Base-by-base conservation (phyloP, 2,329 filamentous ascomycete genomes). In the Fusarium sp. region DNA sequence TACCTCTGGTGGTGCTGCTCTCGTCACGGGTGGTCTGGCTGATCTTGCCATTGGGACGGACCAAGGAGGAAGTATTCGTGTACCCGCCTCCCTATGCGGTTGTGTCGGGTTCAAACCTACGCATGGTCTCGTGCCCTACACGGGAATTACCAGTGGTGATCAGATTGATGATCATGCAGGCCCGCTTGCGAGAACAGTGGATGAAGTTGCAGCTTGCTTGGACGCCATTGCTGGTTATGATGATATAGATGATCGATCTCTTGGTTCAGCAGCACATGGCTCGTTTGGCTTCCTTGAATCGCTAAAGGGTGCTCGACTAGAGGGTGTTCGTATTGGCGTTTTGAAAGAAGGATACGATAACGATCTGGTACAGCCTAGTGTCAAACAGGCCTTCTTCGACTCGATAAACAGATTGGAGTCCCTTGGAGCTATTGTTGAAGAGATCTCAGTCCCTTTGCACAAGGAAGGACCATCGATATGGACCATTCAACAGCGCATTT, bases 61-160 rank as follows among this genome's bases (percentile, higher is more conserved):
- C 40, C 82, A 83, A 56, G 81, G 80, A 17, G 82, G 82, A 0
- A 82, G 79, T 21, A 81, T 84, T 19, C 76, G 83, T 1, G 78
- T 84, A 1, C 82, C 83, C 2, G 76, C 82, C 4, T 76, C 78
- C 0, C 69, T 79, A 2, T 79, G 76, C 28, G 79, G 80, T 9
- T 78, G 76, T 21, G 79, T 81, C 5, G 83, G 83, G 1, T 73
- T 86, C 23, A 87, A 86, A 63, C 83, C 85, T 0, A 86, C 83
- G 0, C 79, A 83, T 54, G 81, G 83, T 0, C 74, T 86, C 0
- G 78, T 87, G 0, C 85, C 85, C 0, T 87, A 80, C 51, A 86
- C 82, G 0, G 84, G 83, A 0, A 78, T 83, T 44, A 78, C 79
- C 3, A 82, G 79, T 38, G 81, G 83, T 0, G 83, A 86, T 57